A percentile compares a stretch with the other conserved stretches of the same genome.
phyloP scores from a whole-genome alignment of 2,329 filamentous ascomycete species.

The Xylaria hypoxylon region DNA sequence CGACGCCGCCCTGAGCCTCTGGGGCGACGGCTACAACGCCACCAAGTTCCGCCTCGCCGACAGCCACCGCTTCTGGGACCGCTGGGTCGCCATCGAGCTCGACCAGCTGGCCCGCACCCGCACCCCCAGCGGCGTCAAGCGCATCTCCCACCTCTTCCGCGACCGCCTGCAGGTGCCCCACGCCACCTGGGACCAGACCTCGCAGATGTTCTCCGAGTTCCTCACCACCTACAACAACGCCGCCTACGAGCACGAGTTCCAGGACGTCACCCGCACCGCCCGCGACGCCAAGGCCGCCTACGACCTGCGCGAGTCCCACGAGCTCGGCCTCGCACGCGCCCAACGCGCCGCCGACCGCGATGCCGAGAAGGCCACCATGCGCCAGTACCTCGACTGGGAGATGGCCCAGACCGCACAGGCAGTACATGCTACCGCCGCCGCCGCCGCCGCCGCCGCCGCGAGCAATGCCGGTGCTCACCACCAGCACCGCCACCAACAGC shows the following conservation, averaged over 20 bases:
- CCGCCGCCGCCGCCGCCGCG: slow-evolving; percentile 56
- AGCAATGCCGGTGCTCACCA: neutral
- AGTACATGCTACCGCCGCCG: too few relatives aligned
- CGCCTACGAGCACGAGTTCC: slow-evolving; percentile 81
- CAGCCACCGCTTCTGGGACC: slow-evolving; percentile 83
- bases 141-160: slow-evolving; percentile 76
- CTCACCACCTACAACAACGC: slow-evolving; percentile 75
- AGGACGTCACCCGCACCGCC: slow-evolving; percentile 72
- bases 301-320: slow-evolving; percentile 73
- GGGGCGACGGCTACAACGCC: slow-evolving; percentile 77
- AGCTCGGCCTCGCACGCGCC: slow-evolving; percentile 73
- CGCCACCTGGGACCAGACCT: slow-evolving; percentile 78
- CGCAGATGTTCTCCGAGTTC: slow-evolving; percentile 79
- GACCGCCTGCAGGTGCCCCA: slow-evolving; percentile 80
- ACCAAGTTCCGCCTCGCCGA: slow-evolving; percentile 81
- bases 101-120: slow-evolving; percentile 71
- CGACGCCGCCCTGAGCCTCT: slow-evolving; percentile 73
- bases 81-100: slow-evolving; percentile 78
- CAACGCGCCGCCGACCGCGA: slow-evolving; percentile 66
- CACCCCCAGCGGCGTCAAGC: slow-evolving; percentile 68
- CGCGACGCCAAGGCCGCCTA: slow-evolving; percentile 73
- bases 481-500: slow-evolving; percentile 11
- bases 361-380: slow-evolving; percentile 63
- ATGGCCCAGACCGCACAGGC: slow-evolving; percentile 68
- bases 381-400: slow-evolving; percentile 89